Percentiles rank a stretch among this genome's conserved stretches.
Conservation (phyloP, 306 rosid species). For the Quercus variabilis region DNA sequence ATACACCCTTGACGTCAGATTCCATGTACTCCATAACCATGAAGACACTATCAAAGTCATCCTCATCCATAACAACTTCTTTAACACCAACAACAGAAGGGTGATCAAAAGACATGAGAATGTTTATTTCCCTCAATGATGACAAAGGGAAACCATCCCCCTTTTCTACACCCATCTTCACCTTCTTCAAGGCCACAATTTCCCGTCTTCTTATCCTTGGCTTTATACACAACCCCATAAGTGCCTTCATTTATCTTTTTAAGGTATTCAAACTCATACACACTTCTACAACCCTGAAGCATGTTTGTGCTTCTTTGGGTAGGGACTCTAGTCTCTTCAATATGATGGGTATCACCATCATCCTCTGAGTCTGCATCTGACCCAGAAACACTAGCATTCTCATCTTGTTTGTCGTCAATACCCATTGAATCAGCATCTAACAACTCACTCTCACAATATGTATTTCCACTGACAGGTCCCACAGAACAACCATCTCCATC, state of each 20-base stretch:
- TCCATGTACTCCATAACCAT: conserved; percentile 99
- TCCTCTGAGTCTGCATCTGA: conserved; percentile 34
- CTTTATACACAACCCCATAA: conserved; percentile 91
- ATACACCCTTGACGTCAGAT: conserved; percentile 64
- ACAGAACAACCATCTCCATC: conserved; percentile 27
- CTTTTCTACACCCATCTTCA: conserved; percentile 72
- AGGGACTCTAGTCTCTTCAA: conserved; percentile 16
- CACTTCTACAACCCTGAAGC: conserved; percentile 75
- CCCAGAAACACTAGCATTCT: conserved; percentile 2
- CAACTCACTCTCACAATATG: conserved; percentile 20
- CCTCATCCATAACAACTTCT: conserved; percentile 78
- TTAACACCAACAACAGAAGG: conserved; percentile 84
- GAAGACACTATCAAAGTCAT: conserved; percentile 67
- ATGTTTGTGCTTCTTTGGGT: conserved; percentile 46
- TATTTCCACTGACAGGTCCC: conserved; percentile 27
- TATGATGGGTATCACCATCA: conserved; percentile 11
- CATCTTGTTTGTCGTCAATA: conserved; percentile 23
- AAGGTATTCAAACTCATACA: conserved; percentile 71
- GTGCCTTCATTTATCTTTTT: conserved; percentile 94
- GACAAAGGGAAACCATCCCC: conserved; percentile 81
- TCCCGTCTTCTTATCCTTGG: conserved; percentile 79
- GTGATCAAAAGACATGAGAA: conserved; percentile 76
- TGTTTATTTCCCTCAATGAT: conserved; percentile 87
- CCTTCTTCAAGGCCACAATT: conserved; percentile 88
- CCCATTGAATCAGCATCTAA: neutral